Base-by-base conservation (phyloP, 352 stramenopile genomes). In the Poterioochromonas sp. region DNA sequence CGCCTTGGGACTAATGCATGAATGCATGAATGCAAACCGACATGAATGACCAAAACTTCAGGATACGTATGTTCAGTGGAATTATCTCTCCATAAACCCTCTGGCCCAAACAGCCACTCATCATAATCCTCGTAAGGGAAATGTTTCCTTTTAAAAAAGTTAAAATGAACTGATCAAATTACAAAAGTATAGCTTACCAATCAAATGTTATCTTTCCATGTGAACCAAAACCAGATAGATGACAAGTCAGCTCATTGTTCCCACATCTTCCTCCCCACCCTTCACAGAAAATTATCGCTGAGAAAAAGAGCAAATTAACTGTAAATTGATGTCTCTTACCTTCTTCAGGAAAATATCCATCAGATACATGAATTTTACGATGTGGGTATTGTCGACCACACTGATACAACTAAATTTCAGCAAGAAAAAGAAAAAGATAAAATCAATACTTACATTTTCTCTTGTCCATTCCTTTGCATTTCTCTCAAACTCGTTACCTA, bases 81-180 rank as follows among this genome's bases (percentile, higher is more conserved):
- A 29, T 68, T 71, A 29, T 5, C 34, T 26, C 37, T 76, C 69
- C 69, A 76, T 35, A 70, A 8, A 34, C 69, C 69, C 15, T 63
- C 32, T 29, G 73, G 12, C 11, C 69, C 39, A 63, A 76, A 76
- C 18, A 76, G 29, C 69, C 69, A 76, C 37, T 76, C 40, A 63
- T 76, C 69, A 63, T 76, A 76, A 29, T 76, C 69, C 37, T 76
- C 69, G 22, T 60, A 76, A 20, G 69, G 34, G 29, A 76, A 76
- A 63, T 76, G 69, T 34, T 76, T 76, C 62, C 62, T 71, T 12
- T 71, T 29, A 71, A 22, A 41, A 71, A 68, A 18, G 29, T 5
- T 35, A 26, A 39, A 12, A 68, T 8, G 26, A 35, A 68, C 58
- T 29, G 26, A 68, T 37, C 11, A 40, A 68, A 68, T 8, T 12